These are phyloP conservation scores for Alloascoidea hylecoeti DNA, from an alignment of 805 yeast genomes.

Conservation along the genomic window DNA sequence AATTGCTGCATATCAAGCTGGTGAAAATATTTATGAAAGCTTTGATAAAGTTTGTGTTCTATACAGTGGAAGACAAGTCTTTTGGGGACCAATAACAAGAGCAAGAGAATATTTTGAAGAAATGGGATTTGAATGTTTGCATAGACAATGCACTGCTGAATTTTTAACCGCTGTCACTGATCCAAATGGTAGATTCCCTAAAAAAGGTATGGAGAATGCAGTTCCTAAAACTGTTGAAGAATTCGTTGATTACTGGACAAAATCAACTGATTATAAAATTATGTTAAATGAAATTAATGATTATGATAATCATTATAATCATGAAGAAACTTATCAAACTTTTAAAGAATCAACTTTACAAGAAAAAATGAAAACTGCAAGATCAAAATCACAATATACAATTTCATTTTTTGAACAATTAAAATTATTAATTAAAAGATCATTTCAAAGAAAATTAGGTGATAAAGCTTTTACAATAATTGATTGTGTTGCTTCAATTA, in stretches of 20 bases:
- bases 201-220: slow-evolving; percentile 29
- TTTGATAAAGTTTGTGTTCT: slow-evolving; percentile 51
- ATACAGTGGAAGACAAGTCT: slow-evolving; percentile 48
- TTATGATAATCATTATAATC: slow-evolving; percentile 18
- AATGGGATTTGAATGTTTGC: slow-evolving; percentile 53
- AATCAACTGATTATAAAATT: slow-evolving; percentile 27
- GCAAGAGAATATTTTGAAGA: slow-evolving; percentile 45
- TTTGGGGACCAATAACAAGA: slow-evolving; percentile 39
- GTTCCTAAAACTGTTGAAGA: slow-evolving; percentile 54
- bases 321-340: slow-evolving; percentile 18
- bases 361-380: slow-evolving; percentile 23
- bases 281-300: slow-evolving; percentile 30
- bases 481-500: slow-evolving; percentile 30
- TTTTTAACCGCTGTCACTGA: slow-evolving; percentile 58
- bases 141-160: slow-evolving; percentile 61
- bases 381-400: slow-evolving; percentile 27
- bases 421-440: slow-evolving; percentile 29
- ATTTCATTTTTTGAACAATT: slow-evolving; percentile 34
- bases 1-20: slow-evolving; percentile 59
- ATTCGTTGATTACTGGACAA: slow-evolving; percentile 43
- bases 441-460: slow-evolving; percentile 40
- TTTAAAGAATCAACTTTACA: slow-evolving; percentile 22
- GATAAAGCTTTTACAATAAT: slow-evolving; percentile 36
- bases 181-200: slow-evolving; percentile 41
- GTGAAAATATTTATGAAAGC: slow-evolving; percentile 46